phyloP scores from a whole-genome alignment of 148 eudicot species.

The Rhododendron griersonianum region DNA sequence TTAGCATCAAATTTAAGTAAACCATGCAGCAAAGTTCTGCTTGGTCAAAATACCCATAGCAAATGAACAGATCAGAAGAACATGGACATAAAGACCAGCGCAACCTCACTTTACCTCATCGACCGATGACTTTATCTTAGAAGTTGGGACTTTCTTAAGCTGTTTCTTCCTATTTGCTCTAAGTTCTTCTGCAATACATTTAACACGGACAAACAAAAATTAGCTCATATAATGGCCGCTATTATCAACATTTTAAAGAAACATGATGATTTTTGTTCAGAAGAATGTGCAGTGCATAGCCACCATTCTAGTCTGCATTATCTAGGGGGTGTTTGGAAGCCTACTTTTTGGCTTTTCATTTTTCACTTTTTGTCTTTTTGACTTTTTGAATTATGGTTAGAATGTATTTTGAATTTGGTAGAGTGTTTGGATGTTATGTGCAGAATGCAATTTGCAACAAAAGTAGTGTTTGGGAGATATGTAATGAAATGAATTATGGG shows the following conservation, averaged over 20 bases:
- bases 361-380: too few species aligned
- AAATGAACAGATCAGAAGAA: neutral
- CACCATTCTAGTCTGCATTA: neutral
- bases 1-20: neutral
- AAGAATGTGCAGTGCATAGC: neutral
- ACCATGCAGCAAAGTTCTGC: neutral
- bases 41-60: neutral
- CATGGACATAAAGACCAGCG: neutral
- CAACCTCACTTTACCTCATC: conserved; percentile 59
- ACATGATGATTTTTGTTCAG: neutral
- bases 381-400: too few species aligned
- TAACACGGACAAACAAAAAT: neutral
- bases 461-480: too few species aligned
- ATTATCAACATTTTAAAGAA: too few species aligned
- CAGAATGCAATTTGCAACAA: too few species aligned
- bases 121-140: conserved; percentile 75
- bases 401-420: too few species aligned
- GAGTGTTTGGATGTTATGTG: too few species aligned
- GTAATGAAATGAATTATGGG: too few species aligned
- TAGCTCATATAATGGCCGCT: neutral
- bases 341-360: too few species aligned
- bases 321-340: too few species aligned
- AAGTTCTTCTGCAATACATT: conserved; percentile 66
- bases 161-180: conserved; percentile 73
- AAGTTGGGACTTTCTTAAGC: conserved; percentile 73